Evolutionary conservation across 1,284 basidiomycete species (phyloP).

Genomic region (Moesziomyces parantarcticus): DNA sequence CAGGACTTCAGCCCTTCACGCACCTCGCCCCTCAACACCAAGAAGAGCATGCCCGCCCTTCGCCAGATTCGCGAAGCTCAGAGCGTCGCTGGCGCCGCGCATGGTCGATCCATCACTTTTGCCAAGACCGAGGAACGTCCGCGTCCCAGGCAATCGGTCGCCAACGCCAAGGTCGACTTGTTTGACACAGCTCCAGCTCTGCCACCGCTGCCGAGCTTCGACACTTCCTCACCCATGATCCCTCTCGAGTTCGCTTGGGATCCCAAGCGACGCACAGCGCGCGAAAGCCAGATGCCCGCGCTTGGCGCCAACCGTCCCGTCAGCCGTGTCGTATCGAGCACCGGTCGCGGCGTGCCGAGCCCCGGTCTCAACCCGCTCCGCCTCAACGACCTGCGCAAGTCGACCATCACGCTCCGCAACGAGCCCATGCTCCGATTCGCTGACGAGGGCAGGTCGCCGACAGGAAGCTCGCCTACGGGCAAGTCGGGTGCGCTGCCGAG

Average conservation of each 20-base stretch:
- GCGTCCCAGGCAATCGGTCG: conserved; percentile 12
- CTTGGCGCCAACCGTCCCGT: conserved; percentile 21
- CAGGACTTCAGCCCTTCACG: conserved; percentile 18
- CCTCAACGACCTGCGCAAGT: conserved; percentile 40
- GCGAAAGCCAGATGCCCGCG: conserved; percentile 29
- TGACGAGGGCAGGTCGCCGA: conserved; percentile 12
- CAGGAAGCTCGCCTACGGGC: conserved; percentile 11
- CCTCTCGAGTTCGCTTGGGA: conserved; percentile 39
- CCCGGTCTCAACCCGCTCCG: conserved; percentile 29
- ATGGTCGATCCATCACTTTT: conserved; percentile 21
- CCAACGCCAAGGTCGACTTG: conserved; percentile 3
- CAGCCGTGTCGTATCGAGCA: conserved; percentile 48
- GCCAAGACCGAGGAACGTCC: conserved; percentile 14
- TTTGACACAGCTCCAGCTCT: conserved; percentile 31
- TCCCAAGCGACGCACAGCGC: conserved; percentile 15
- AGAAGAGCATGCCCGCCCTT: conserved; percentile 50
- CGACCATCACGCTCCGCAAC: conserved; percentile 25
- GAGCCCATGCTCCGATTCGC: conserved; percentile 22
- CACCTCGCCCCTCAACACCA: conserved; percentile 15
- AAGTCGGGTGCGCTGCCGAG: conserved; percentile 9
- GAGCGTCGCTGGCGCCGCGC: conserved; percentile 4
- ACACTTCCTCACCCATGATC: conserved; percentile 45
- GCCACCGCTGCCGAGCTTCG: conserved; percentile 43
- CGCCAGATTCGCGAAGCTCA: conserved; percentile 41
- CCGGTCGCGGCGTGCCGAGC: conserved; percentile 48